Evolutionary conservation across 257 asterid species (phyloP), one percentile per base, ranked within the genome.

Genomic region (Handroanthus guayacan): DNA sequence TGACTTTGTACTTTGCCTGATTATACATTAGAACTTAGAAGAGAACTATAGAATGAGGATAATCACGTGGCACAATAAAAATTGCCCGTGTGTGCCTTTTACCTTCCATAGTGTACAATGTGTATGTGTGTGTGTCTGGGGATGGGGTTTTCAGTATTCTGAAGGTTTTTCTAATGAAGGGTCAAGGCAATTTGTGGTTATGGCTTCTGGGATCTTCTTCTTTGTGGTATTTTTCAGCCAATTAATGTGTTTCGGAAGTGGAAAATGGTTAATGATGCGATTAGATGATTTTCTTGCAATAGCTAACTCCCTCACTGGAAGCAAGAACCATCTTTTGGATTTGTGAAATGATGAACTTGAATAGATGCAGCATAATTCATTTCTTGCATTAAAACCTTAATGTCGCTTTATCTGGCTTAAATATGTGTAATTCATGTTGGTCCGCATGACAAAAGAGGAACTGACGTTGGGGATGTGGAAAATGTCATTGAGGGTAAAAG

Each of bases 351-450:
- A 37, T 62, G 47, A 18, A 47, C 9, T 9, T 20, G 4, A 12
- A 37, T 25, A 25, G 31, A 25, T 69, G 10, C 64, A 8, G 38
- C 5, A 10, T n/a, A 10, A 3, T 20, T 67, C 3, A 12, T 64
- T 39, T 64, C 20, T 61, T 57, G 75, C 64, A 45, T 16, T 1
- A 12, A 48, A 41, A 58, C 43, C 25, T 13, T 14, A 7, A 41
- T 43, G 20, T 71, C 18, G 9, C 20, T 9, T 72, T 20, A 10
- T 61, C 34, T 64, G 57, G 71, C 52, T 18, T 51, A 47, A 75
- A 39, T 39, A 25, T 65, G 7, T 75, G 37, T 14, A 54, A 17
- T 39, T 74, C 44, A 10, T 74, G 51, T 50, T 62, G 71, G 39
- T 55, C 20, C 7, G 45, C 38, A 5, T 31, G 54, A 63, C 18